These are phyloP conservation scores for Plasmodium vinckei DNA, from an alignment of 169 alveolate genomes.

Conservation along the genomic window DNA sequence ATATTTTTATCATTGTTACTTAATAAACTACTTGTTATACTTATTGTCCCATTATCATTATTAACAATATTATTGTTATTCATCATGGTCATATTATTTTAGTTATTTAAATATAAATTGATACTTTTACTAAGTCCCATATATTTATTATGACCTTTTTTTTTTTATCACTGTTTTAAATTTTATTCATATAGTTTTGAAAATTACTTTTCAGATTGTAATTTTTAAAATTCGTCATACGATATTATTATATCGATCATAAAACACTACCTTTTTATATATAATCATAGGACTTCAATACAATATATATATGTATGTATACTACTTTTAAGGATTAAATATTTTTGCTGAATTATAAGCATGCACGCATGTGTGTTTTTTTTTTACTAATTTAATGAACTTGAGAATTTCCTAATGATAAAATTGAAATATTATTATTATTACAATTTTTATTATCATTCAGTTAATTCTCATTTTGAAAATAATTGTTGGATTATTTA, in stretches of 20 bases:
- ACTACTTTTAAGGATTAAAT: too few species aligned
- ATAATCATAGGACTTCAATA: too few species aligned
- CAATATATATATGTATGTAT: too few species aligned
- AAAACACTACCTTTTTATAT: too few species aligned
- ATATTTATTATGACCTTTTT: neutral
- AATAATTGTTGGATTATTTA: neutral
- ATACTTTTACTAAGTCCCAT: neutral
- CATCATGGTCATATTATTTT: neutral
- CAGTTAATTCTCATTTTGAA: conserved; percentile 27
- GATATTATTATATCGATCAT: neutral
- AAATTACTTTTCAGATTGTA: conserved; percentile 14
- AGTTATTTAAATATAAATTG: neutral
- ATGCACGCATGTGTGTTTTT: neutral
- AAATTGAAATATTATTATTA: conserved; percentile 3
- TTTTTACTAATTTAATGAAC: conserved; percentile 32
- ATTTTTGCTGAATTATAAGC: neutral
- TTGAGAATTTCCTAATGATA: conserved; percentile 7
- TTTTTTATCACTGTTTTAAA: conserved; percentile 4
- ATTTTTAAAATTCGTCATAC: conserved; percentile 23
- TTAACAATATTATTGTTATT: neutral
- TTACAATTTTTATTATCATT: conserved; percentile 14
- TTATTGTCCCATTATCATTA: conserved; percentile 22
- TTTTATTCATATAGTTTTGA: conserved; percentile 25
- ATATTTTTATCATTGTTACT: conserved; percentile 41
- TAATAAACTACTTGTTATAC: conserved; percentile 60